Evolutionary conservation across 2,329 filamentous ascomycete genomes (phyloP).

Genomic region (Colletotrichum musicola): DNA sequence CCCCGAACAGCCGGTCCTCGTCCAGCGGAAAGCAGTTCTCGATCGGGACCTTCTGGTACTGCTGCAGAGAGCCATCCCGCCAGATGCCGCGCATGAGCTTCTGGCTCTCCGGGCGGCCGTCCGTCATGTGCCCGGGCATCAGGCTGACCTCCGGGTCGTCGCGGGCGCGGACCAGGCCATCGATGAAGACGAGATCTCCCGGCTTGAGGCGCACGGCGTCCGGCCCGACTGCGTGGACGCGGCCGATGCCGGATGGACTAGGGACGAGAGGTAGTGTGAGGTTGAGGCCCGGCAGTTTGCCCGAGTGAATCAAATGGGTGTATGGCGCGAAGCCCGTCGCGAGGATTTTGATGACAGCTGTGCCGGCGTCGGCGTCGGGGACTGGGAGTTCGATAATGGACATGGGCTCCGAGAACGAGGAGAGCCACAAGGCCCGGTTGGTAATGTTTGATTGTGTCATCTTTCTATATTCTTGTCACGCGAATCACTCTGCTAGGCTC

Average conservation of each 20-base stretch:
- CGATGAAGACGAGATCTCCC: slow-evolving; percentile 51
- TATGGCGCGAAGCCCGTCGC: slow-evolving; percentile 44
- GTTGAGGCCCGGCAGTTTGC: slow-evolving; percentile 42
- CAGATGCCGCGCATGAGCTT: slow-evolving; percentile 45
- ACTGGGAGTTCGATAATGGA: slow-evolving; percentile 28
- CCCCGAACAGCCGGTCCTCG: slow-evolving; percentile 44
- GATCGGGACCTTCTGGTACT: slow-evolving; percentile 47
- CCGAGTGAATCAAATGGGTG: slow-evolving; percentile 19
- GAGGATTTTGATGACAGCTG: slow-evolving; percentile 41
- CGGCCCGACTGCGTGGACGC: slow-evolving; percentile 49
- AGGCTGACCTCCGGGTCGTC: slow-evolving; percentile 46
- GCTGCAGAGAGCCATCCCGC: slow-evolving; percentile 48
- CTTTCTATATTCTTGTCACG: neutral
- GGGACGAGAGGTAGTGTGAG: slow-evolving; percentile 51
- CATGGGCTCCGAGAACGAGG: slow-evolving; percentile 9
- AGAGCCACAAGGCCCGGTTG: slow-evolving; percentile 5
- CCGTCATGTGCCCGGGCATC: slow-evolving; percentile 46
- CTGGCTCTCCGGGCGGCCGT: slow-evolving; percentile 42
- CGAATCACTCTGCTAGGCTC: neutral
- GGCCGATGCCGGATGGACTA: slow-evolving; percentile 50
- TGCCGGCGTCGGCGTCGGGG: slow-evolving; percentile 35
- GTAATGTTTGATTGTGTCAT: neutral
- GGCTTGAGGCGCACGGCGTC: slow-evolving; percentile 48
- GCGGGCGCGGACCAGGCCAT: slow-evolving; percentile 45
- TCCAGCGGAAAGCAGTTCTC: slow-evolving; percentile 51